Evolutionary conservation across 2,329 filamentous ascomycete genomes (phyloP).

Genomic region (Myriangium duriaei): DNA sequence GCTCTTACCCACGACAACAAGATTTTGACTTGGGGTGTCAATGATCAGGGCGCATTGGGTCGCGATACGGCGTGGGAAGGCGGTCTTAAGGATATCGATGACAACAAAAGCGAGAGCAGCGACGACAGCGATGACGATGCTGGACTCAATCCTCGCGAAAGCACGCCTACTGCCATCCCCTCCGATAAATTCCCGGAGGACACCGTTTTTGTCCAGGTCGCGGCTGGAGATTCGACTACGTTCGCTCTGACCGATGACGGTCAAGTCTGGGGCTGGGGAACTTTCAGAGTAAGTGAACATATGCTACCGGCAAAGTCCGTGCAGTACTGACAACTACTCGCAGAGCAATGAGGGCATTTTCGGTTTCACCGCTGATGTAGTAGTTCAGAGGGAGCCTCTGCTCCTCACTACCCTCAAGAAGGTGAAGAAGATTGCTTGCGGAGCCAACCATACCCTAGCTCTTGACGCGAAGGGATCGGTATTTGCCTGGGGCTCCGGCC

Average conservation of each 20-base stretch:
- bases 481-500: slow-evolving; percentile 59
- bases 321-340: slow-evolving; percentile 11
- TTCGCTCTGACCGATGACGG: slow-evolving; percentile 67
- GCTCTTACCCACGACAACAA: slow-evolving; percentile 69
- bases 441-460: slow-evolving; percentile 59
- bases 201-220: slow-evolving; percentile 54
- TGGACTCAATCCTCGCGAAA: slow-evolving; percentile 59
- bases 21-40: slow-evolving; percentile 78
- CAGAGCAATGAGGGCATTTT: slow-evolving; percentile 54
- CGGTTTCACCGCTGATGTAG: slow-evolving; percentile 45
- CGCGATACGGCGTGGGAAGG: slow-evolving; percentile 60
- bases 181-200: slow-evolving; percentile 42
- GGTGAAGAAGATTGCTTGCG: slow-evolving; percentile 50
- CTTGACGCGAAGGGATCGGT: slow-evolving; percentile 53
- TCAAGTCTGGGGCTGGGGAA: slow-evolving; percentile 71
- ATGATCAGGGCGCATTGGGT: slow-evolving; percentile 71
- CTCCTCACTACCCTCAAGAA: slow-evolving; percentile 53
- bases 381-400: slow-evolving; percentile 39
- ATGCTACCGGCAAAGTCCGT: not conserved
- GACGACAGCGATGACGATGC: slow-evolving; percentile 45
- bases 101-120: slow-evolving; percentile 43
- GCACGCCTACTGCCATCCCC: slow-evolving; percentile 49
- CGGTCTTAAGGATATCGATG: slow-evolving; percentile 44
- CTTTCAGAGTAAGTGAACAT: slow-evolving; percentile 49
- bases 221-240: slow-evolving; percentile 60